Base-by-base conservation (phyloP, 805 yeast genomes). In the Metschnikowia lachancei region DNA sequence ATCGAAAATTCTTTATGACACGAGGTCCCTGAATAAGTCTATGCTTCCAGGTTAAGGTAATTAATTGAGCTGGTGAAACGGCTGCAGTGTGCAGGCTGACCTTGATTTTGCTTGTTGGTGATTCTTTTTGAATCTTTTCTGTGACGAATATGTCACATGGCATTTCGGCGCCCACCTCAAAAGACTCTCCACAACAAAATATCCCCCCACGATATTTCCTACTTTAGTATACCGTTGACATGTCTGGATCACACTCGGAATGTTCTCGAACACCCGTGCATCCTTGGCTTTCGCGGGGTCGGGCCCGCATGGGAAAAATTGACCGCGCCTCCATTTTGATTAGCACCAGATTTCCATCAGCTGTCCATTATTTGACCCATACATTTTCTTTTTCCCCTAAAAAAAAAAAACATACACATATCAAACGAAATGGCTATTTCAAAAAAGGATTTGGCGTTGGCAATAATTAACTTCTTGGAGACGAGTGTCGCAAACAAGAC, bases 401-500 rank as follows among this genome's bases (percentile, higher is more conserved):
- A 6, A 20, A 34, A 12, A 33, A 11, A 41, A 8, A 28, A 28
- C n/a, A 10, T 4, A 11, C 26, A 18, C 37, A 36, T 28, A 32
- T 10, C 11, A 4, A 14, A 8, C 4, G 43, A 31, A 20, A 80
- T 76, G 81, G 54, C 76, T 29, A 64, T 67, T 31, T 55, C 79
- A n/a, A 79, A 77, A 58, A 75, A 84, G 64, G 86, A 83, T 49
- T 70, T 81, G 41, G 92, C 95, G 2, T 72, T 81, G 41, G 80
- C 88, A 42, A 83, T 92, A 54, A 82, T 89, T 37, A 79, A 81
- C 50, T 92, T 83, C 64, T 75, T 94, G 56, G 76, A 79, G 57
- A 58, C 70, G 14, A 68, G 87, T 10, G 78, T 85, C 16, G 62
- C 75, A 38, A 75, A 77, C 52, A 86, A 87, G 36, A 77, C 78